Evolutionary conservation across 306 rosid species (phyloP).

Genomic region (Cicer chorassanicum): DNA sequence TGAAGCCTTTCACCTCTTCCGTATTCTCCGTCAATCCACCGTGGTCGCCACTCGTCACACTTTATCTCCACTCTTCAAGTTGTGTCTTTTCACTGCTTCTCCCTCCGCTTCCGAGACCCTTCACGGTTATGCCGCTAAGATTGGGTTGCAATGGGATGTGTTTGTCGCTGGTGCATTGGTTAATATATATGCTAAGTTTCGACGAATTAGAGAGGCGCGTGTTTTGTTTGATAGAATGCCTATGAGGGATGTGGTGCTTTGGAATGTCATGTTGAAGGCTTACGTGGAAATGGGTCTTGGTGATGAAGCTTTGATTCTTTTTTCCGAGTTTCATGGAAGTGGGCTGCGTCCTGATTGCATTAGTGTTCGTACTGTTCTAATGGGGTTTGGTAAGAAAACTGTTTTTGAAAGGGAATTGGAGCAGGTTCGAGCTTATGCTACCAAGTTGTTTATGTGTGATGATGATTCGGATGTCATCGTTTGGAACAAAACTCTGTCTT

Average conservation of each 20-base stretch:
- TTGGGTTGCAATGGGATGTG: constrained; percentile 69
- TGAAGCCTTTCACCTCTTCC: constrained; percentile 63
- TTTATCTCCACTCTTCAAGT: constrained; percentile 72
- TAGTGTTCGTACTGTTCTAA: constrained; percentile 57
- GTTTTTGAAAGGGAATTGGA: constrained; percentile 54
- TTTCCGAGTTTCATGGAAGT: constrained; percentile 63
- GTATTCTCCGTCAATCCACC: constrained; percentile 57
- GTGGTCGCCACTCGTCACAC: constrained; percentile 63
- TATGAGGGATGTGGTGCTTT: constrained; percentile 70
- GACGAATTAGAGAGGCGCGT: constrained; percentile 64
- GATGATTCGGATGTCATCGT: constrained; percentile 52
- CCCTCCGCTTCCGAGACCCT: constrained; percentile 62
- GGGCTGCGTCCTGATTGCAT: constrained; percentile 61
- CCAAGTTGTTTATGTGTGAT: constrained; percentile 49
- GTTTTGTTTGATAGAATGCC: constrained; percentile 70
- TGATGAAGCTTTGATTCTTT: constrained; percentile 56
- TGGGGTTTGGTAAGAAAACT: constrained; percentile 47
- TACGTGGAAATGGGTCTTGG: constrained; percentile 59
- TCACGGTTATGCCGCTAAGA: constrained; percentile 72
- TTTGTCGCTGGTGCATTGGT: constrained; percentile 78
- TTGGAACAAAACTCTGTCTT: constrained; percentile 71
- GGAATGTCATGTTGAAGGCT: constrained; percentile 83
- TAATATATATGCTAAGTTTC: constrained; percentile 65
- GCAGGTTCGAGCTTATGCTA: constrained; percentile 71
- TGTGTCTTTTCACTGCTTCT: constrained; percentile 55